Base-by-base conservation (phyloP, 768 basidiomycete genomes). In the Brasilioporus rufonigricans region DNA sequence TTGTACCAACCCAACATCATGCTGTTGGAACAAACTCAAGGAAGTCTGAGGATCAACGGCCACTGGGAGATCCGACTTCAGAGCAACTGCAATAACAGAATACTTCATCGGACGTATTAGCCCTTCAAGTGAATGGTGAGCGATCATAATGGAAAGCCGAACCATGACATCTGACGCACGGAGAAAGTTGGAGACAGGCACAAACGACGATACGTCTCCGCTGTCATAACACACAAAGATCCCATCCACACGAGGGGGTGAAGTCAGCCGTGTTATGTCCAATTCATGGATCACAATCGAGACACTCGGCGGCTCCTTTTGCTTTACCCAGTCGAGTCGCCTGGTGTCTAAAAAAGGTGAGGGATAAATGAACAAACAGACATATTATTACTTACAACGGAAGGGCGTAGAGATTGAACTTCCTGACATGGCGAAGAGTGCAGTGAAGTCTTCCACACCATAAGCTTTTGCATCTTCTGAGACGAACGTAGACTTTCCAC, bases 181-280 rank as follows among this genome's bases (percentile, higher is more conserved):
- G 31, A 95, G 76, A 45, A 91, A 77, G 29, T 78, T 78, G 66
- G 83, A 78, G 18, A 95, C 78, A 16, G 83, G 85, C 16, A 69
- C 69, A 62, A 91, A 86, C 21, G 92, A 92, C 2, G 74, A 69
- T 52, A 67, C 66, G 53, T 82, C 75, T 1, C 83, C 80, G 11
- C 86, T 81, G 71, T 94, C 90, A 69, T 94, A 97, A 65, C 93
- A 97, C 24, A 97, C 76, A 49, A 97, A 80, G 14, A 87, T 82
- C 1, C 88, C 96, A 58, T 93, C 86, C 48, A 92, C 75, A 18
- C 70, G 68, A 19, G 87, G 85, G 23, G 84, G 73, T 5, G 73
- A 75, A 27, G 78, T 75, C 8, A 87, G 81, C 78, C 84, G 66
- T 36, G 73, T 74, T 39, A 82, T 74, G 60, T 83, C 80, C 31